These are phyloP conservation scores for Erodium trifolium DNA, from an alignment of 441 rosid genomes.

Conservation along the genomic window DNA sequence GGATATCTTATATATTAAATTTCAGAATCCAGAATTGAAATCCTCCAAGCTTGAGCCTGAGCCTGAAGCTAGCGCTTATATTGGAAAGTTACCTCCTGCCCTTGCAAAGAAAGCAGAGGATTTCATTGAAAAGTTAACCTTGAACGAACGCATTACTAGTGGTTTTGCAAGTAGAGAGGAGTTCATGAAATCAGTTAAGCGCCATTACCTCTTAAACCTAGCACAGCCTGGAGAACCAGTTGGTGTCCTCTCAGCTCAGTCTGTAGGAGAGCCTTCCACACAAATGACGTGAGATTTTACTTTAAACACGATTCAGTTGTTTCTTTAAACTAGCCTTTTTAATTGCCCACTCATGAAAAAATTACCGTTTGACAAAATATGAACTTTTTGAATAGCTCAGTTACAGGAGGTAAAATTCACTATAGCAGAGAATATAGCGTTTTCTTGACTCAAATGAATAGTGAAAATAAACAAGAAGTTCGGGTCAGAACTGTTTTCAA, in stretches of 20 bases:
- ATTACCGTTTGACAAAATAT: no score
- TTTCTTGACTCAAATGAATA: no score
- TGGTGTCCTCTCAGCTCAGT: constrained; percentile 97
- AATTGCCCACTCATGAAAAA: no score
- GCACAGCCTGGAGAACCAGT: constrained; percentile 99
- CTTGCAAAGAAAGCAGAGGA: constrained; percentile 64
- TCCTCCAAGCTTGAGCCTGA: constrained; percentile 35
- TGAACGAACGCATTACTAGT: constrained; percentile 32
- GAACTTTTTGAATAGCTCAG: no score
- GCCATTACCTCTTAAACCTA: constrained; percentile 71
- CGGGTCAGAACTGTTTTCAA: no score
- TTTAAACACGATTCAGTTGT: constrained; percentile 11
- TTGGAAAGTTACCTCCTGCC: constrained; percentile 51
- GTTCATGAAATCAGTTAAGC: constrained; percentile 54
- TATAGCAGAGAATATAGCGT: no score
- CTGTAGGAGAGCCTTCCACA: constrained; percentile 99
- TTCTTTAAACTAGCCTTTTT: not conserved
- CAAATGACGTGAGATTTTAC: constrained; percentile 86
- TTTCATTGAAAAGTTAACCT: constrained; percentile 41
- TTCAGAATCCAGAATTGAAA: constrained; percentile 71
- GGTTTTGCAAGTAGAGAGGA: constrained; percentile 41
- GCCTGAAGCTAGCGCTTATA: constrained; percentile 35
- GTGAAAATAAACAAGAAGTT: no score
- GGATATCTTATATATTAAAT: constrained; percentile 18
- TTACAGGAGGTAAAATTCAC: no score